These are phyloP conservation scores for Wickerhamiella sorbophila DNA, from an alignment of 805 yeast genomes.

Conservation along the genomic window DNA sequence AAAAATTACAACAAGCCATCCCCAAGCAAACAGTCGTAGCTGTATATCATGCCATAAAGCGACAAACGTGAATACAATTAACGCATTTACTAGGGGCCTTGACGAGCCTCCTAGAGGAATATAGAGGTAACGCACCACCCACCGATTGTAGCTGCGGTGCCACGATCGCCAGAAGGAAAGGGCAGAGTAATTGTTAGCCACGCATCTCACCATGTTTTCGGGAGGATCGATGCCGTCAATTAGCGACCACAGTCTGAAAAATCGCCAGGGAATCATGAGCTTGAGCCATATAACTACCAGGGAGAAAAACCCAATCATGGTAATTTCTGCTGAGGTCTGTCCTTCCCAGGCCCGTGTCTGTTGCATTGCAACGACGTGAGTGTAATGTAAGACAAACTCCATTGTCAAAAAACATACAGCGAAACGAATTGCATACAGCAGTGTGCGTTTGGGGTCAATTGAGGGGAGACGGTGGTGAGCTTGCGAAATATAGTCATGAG, in stretches of 20 bases:
- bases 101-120: constrained; percentile 80
- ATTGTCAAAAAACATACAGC: constrained; percentile 62
- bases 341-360: constrained; percentile 81
- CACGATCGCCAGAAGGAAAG: constrained; percentile 97
- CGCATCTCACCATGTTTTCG: constrained; percentile 93
- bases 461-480: constrained; percentile 38
- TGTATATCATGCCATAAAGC: constrained; percentile 98
- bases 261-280: constrained; percentile 86
- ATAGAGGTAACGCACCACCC: constrained; percentile 81
- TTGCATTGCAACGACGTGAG: constrained; percentile 88
- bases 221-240: constrained; percentile 93
- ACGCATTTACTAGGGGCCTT: constrained; percentile 56
- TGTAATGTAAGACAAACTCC: constrained; percentile 79
- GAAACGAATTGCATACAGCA: constrained; percentile 53
- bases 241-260: constrained; percentile 84
- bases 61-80: constrained; percentile 85
- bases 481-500: constrained; percentile 81
- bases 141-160: constrained; percentile 88
- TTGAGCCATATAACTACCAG: constrained; percentile 88
- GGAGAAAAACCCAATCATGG: constrained; percentile 88
- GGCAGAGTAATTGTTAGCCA: constrained; percentile 86
- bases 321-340: constrained; percentile 79
- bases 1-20: constrained; percentile 83
- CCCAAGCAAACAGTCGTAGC: constrained; percentile 78
- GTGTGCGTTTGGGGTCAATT: constrained; percentile 34